These are phyloP conservation scores for Cucumis hystrix DNA, from an alignment of 306 rosid genomes.

Conservation along the genomic window DNA sequence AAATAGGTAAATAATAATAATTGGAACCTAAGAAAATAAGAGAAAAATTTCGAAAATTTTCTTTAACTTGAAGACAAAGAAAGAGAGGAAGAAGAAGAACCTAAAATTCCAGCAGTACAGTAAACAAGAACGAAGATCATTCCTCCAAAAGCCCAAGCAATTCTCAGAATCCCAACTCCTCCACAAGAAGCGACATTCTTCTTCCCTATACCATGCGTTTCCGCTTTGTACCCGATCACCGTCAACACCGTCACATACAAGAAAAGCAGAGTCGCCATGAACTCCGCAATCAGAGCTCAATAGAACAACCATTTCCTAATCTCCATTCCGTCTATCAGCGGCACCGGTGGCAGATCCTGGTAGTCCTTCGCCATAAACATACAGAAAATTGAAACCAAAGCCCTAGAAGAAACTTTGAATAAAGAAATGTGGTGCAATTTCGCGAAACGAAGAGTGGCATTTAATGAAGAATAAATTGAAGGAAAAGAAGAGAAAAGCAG, in stretches of 20 bases:
- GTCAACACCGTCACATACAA: constrained; percentile 74
- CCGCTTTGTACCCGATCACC: constrained; percentile 65
- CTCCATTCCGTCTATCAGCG: constrained; percentile 52
- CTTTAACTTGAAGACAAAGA: not conserved
- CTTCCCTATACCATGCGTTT: constrained; percentile 15
- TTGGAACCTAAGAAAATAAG: not conserved
- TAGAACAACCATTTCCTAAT: constrained; percentile 78
- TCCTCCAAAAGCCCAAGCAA: constrained; percentile 98
- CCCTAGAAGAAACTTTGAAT: not conserved
- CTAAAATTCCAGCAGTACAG: constrained; percentile 98
- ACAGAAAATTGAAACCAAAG: not conserved
- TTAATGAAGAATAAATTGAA: not conserved
- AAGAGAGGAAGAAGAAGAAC: constrained; percentile 11
- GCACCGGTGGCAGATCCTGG: constrained; percentile 83
- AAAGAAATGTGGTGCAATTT: not conserved
- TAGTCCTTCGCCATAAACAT: constrained; percentile 56
- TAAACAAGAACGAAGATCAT: constrained; percentile 94
- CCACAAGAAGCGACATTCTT: constrained; percentile 28
- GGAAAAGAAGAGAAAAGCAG: not conserved
- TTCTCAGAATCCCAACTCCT: constrained; percentile 73
- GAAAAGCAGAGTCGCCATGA: constrained; percentile 77
- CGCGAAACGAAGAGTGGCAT: not conserved
- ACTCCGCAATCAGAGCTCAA: constrained; percentile 89
- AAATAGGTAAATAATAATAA: too few relatives aligned
- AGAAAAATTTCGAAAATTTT: not conserved